Evolutionary conservation across 1,284 basidiomycete genomes (phyloP), one percentile per base, ranked within the genome.

Genomic region (Chondrostereum purpureum): DNA sequence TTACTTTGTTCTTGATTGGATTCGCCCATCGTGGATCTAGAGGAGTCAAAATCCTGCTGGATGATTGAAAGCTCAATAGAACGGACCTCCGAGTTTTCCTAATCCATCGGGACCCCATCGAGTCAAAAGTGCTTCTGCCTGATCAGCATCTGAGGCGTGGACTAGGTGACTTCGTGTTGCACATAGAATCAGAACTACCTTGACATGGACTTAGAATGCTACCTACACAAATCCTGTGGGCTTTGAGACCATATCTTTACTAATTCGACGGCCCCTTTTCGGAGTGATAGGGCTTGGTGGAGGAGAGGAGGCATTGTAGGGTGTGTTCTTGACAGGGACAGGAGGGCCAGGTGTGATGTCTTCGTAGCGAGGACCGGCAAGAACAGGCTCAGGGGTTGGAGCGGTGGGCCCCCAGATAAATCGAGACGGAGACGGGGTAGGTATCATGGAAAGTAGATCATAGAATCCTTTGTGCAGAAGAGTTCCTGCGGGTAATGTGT

Each of bases 121-220:
- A 53, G 79, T 83, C 44, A 97, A 78, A 47, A 97, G 76, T 22
- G 88, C 91, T 60, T 91, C 88, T 21, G 91, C 83, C 63, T 97
- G 91, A 65, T 92, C 90, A 17, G 83, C 89, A 64, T 95, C 90
- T 47, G 90, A 93, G 14, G 94, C 92, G 66, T 97, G 93, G 17
- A 94, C 84, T 49, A 95, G 77, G 65, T 97, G 94, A 42, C 92
- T 94, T 57, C 24, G 45, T 39, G 52, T 56, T 51, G 58, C 53
- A 57, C 50, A 50, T 48, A 50, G 55, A 49, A 52, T 53, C 23
- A 50, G 44, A 53, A 52, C 45, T 46, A 14, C 20, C 14, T 13
- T 12, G 37, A 12, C 13, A 18, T 33, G 27, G 10, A 33, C n/a
- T 10, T 33, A 10, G 44, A 36, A 53, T 37, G 49, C 21, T 42